phyloP scores from a whole-genome alignment of 768 basidiomycete species.

The Termitomyces sp. region DNA sequence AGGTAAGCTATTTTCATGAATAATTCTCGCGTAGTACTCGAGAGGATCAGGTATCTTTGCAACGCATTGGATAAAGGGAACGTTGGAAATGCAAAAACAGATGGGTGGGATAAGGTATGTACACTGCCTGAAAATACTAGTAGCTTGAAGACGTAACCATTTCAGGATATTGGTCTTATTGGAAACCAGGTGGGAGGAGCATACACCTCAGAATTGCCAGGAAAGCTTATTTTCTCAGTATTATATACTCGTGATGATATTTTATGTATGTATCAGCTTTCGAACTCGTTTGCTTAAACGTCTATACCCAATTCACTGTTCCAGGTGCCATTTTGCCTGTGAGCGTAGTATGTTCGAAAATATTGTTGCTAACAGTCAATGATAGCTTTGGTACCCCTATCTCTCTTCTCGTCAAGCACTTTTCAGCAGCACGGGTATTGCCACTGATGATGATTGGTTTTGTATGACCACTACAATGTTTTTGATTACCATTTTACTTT shows the following conservation, averaged over 20 bases:
- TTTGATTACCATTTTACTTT: not conserved
- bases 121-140: not conserved
- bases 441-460: slow-evolving; percentile 47
- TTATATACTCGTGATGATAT: slow-evolving; percentile 42
- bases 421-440: slow-evolving; percentile 38
- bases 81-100: slow-evolving; percentile 48
- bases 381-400: slow-evolving; percentile 43
- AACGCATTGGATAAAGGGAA: slow-evolving; percentile 47
- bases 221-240: slow-evolving; percentile 22
- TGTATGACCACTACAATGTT: slow-evolving; percentile 22
- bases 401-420: slow-evolving; percentile 42
- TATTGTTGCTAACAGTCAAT: not conserved
- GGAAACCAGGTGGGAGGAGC: slow-evolving; percentile 34
- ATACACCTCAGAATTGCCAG: not conserved
- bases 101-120: slow-evolving; percentile 39
- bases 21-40: not conserved
- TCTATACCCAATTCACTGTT: not conserved
- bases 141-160: not conserved
- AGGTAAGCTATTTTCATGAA: slow-evolving; percentile 1
- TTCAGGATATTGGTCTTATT: slow-evolving; percentile 34
- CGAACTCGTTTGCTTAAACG: not conserved
- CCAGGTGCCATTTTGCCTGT: slow-evolving; percentile 42
- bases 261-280: slow-evolving; percentile 25
- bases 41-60: slow-evolving; percentile 34
- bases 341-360: slow-evolving; percentile 11